Evolutionary conservation across 1,284 basidiomycete genomes (phyloP).

Genomic region (Gymnopus androsaceus): DNA sequence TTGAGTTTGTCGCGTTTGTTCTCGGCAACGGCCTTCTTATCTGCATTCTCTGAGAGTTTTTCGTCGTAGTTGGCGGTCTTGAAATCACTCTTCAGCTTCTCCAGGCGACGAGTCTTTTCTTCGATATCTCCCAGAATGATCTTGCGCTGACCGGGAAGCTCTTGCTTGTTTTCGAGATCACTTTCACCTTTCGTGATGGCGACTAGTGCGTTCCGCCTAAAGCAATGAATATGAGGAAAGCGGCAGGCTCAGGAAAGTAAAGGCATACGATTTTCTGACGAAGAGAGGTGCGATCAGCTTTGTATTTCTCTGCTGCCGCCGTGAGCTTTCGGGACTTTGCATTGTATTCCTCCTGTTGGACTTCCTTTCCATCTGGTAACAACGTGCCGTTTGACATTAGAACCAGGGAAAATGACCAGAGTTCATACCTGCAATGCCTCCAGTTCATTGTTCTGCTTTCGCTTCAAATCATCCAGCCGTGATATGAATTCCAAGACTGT

Average conservation of each 20-base stretch:
- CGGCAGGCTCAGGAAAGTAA: constrained; percentile 9
- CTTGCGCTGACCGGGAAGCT: constrained; percentile 58
- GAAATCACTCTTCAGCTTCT: constrained; percentile 61
- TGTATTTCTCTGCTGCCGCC: constrained; percentile 53
- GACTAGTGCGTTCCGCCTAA: constrained; percentile 51
- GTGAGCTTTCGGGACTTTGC: constrained; percentile 53
- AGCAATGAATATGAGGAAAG: constrained; percentile 14
- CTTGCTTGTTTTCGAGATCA: constrained; percentile 57
- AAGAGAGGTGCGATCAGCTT: constrained; percentile 51
- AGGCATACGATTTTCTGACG: constrained; percentile 65
- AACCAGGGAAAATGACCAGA: constrained; percentile 2
- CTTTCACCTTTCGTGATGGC: constrained; percentile 56
- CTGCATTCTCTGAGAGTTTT: constrained; percentile 60
- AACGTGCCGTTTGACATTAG: constrained; percentile 6
- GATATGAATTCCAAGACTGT: constrained; percentile 72
- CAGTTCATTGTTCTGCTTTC: constrained; percentile 54
- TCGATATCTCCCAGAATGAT: constrained; percentile 66
- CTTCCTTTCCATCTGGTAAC: constrained; percentile 48
- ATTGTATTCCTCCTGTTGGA: constrained; percentile 62
- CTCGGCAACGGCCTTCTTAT: constrained; percentile 65
- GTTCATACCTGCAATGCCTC: constrained; percentile 62
- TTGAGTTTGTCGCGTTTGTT: constrained; percentile 73
- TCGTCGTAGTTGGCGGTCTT: constrained; percentile 68
- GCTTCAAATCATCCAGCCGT: constrained; percentile 59
- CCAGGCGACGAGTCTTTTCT: constrained; percentile 62